Percentiles rank a stretch among this genome's conserved stretches.
Conservation (phyloP, 2,329 filamentous ascomycete species). For the Apiospora phragmitis region DNA sequence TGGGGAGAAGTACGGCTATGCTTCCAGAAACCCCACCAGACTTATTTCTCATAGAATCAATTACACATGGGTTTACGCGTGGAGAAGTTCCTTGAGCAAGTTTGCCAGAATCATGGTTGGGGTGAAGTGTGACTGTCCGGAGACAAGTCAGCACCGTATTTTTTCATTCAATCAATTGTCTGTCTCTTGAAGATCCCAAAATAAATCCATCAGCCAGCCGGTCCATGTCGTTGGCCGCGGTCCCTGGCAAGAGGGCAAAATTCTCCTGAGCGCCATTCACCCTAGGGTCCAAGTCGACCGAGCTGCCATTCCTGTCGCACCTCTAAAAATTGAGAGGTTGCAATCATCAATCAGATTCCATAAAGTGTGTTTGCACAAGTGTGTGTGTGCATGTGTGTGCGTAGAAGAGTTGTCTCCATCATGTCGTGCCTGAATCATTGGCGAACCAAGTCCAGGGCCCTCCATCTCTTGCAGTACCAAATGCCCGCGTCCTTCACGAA, state of each 20-base stretch:
- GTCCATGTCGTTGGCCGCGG: neutral
- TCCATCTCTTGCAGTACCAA: conserved; percentile 4
- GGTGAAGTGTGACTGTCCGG: neutral
- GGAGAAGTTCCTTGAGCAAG: neutral
- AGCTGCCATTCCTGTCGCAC: conserved; percentile 1
- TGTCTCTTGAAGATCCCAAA: conserved; percentile 1
- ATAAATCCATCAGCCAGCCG: conserved; percentile 1
- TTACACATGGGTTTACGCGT: neutral
- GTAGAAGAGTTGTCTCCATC: neutral
- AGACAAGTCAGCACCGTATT: neutral
- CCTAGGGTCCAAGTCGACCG: neutral
- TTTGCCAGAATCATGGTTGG: neutral
- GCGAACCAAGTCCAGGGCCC: conserved; percentile 11
- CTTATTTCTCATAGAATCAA: neutral
- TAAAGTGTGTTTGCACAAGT: neutral
- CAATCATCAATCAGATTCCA: conserved; percentile 3
- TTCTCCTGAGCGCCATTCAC: conserved; percentile 5
- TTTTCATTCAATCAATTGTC: neutral
- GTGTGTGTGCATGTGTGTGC: neutral
- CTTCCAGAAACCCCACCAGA: neutral
- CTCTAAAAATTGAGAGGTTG: neutral
- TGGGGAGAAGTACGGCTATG: neutral
- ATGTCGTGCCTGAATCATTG: conserved; percentile 4
- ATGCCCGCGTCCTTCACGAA: neutral
- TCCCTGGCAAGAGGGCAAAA: neutral